Base-by-base conservation (phyloP, 768 basidiomycete genomes). In the Amylocystis lapponica region DNA sequence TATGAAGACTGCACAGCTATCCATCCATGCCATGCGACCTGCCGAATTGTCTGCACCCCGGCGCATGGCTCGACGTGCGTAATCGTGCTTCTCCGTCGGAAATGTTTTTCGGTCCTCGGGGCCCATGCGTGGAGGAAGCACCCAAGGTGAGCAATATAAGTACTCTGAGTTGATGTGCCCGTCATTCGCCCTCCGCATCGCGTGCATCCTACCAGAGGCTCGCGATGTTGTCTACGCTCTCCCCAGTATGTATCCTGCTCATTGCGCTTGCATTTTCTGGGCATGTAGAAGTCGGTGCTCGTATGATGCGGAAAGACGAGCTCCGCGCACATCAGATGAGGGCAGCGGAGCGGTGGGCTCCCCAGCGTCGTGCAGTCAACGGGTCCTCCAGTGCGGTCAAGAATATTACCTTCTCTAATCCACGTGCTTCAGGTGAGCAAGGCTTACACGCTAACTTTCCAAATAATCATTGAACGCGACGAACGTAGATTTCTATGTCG, bases 291-390 rank as follows among this genome's bases (percentile, higher is more conserved):
- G 39, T 41, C 13, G 39, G 42, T n/a, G 43, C 43, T 31, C 46
- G 52, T 17, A 32, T 48, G 9, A 38, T 54, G 40, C 46, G 41
- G 46, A 75, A 72, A 54, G 54, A 63, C 13, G 70, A 76, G 33
- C 45, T 75, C 16, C 71, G 62, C 34, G 68, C 60, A 12, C 66
- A 60, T 39, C 78, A 78, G 55, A 46, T 55, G 3, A 72, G 72
- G 49, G 77, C 78, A 34, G 73, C 68, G 3, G 66, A 74, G 47
- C 64, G 70, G 34, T 74, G 48, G 38, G 42, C 45, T 2, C 54
- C 32, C 35, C 20, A 43, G 22, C 33, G 20, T 39, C 39, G 32
- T 34, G 21, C 29, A n/a, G 21, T 32, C 45, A 51, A 37, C n/a
- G 50, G 39, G 37, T 27, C 33, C 26, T 26, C 43, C 4, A 41